A percentile compares a stretch with the other conserved stretches of the same genome.
These are phyloP conservation scores for Apiotrichum veenhuisii DNA, from an alignment of 1,284 basidiomycete species.

Conservation along the genomic window DNA sequence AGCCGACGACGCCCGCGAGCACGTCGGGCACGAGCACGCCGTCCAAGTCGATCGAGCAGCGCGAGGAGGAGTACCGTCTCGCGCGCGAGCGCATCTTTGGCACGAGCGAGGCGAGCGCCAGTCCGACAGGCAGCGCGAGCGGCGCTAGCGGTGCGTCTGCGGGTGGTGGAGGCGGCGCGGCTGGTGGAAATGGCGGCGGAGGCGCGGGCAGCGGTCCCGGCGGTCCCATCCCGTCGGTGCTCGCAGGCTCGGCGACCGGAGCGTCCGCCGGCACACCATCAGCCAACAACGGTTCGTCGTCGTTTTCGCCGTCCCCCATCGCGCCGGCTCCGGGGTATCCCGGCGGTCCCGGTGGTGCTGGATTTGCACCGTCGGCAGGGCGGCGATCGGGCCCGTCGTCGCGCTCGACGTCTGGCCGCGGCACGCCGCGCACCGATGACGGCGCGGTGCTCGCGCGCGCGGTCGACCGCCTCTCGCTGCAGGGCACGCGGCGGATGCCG, in stretches of 20 bases:
- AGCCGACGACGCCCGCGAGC: neutral
- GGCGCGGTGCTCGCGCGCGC: constrained; percentile 10
- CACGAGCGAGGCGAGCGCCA: neutral
- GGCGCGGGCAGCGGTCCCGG: neutral
- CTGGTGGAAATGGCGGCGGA: neutral
- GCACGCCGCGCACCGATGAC: neutral
- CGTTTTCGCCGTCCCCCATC: neutral
- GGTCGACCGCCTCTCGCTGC: constrained; percentile 3
- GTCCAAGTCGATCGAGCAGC: constrained; percentile 16
- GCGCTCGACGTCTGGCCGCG: neutral
- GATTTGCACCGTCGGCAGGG: neutral
- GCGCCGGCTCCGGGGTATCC: neutral
- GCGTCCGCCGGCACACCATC: no score
- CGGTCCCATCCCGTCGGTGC: no score
- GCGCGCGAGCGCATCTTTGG: constrained; percentile 25
- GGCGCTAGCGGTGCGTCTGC: neutral
- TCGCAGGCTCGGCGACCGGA: no score
- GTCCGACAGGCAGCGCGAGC: neutral
- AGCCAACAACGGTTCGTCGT: neutral
- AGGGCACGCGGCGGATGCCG: neutral
- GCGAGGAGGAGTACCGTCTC: constrained; percentile 23
- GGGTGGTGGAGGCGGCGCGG: neutral
- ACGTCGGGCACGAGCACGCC: constrained; percentile 14
- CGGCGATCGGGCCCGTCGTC: constrained; percentile 1
- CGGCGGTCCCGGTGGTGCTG: neutral